These are phyloP conservation scores for Pseudonitzschia pungens DNA, from an alignment of 108 stramenopile species.

Conservation along the genomic window DNA sequence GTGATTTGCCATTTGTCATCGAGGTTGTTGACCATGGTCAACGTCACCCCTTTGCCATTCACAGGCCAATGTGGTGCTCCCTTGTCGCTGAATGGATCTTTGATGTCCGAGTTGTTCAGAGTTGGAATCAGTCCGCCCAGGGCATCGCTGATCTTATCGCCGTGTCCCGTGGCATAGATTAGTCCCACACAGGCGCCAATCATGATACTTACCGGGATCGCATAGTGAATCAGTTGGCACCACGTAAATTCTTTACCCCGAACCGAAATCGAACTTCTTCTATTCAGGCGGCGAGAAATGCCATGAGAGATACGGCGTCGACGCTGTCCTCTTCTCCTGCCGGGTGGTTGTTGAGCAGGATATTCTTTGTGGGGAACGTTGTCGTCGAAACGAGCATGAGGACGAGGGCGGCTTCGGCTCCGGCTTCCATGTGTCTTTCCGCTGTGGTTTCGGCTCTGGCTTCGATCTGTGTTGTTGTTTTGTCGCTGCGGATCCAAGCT, in stretches of 20 bases:
- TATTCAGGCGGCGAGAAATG: background rate
- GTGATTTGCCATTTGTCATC: conserved; percentile 53
- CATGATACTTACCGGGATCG: conserved; percentile 27
- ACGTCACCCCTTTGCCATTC: conserved; percentile 40
- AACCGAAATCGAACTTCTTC: background rate
- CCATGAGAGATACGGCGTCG: background rate
- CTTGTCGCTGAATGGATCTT: conserved; percentile 45
- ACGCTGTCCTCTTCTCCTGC: background rate
- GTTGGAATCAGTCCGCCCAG: conserved; percentile 32
- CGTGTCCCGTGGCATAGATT: conserved; percentile 40
- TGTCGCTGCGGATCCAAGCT: background rate
- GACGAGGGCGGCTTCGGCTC: background rate
- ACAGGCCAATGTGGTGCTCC: conserved; percentile 35
- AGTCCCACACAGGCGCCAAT: conserved; percentile 27
- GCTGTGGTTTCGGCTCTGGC: background rate
- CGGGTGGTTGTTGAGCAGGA: background rate
- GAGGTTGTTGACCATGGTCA: conserved; percentile 69
- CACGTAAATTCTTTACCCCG: background rate
- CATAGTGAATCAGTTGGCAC: conserved; percentile 23
- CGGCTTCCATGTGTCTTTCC: background rate
- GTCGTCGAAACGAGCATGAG: background rate
- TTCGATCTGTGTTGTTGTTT: background rate
- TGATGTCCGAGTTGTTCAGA: conserved; percentile 31
- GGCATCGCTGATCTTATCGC: conserved; percentile 17
- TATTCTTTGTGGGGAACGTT: background rate